Evolutionary conservation across 78 protist genomes (phyloP).

Genomic region (Chrysochromulina tobinii): DNA sequence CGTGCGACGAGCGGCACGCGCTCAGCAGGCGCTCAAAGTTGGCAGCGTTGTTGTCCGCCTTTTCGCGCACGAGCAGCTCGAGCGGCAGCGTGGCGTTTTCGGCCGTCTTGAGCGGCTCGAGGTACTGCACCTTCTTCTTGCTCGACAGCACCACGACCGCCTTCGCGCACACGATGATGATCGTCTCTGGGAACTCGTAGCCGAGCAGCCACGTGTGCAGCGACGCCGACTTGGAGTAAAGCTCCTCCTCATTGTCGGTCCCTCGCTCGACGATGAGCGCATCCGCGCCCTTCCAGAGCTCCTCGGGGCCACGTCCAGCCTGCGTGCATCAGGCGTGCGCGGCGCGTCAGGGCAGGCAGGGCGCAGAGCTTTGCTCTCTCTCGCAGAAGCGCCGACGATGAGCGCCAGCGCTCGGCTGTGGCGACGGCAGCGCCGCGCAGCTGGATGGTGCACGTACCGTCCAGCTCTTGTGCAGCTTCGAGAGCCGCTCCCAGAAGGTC

Average conservation of each 20-base stretch:
- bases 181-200: neutral
- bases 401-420: too few relatives aligned
- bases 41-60: neutral
- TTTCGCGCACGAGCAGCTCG: neutral
- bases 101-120: neutral
- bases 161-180: neutral
- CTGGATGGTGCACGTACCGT: neutral
- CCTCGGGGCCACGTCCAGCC: neutral
- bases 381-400: neutral
- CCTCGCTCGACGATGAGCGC: neutral
- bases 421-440: neutral
- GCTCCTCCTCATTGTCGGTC: neutral
- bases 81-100: neutral
- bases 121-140: neutral
- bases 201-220: neutral
- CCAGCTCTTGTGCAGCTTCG: neutral
- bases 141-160: neutral
- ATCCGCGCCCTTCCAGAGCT: neutral
- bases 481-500: neutral
- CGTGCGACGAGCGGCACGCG: neutral
- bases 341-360: neutral
- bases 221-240: neutral
- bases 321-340: neutral
- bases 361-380: neutral
- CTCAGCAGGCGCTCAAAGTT: neutral